Conservation (phyloP, 129 eudicot genomes). For the Escallonia rubra region DNA sequence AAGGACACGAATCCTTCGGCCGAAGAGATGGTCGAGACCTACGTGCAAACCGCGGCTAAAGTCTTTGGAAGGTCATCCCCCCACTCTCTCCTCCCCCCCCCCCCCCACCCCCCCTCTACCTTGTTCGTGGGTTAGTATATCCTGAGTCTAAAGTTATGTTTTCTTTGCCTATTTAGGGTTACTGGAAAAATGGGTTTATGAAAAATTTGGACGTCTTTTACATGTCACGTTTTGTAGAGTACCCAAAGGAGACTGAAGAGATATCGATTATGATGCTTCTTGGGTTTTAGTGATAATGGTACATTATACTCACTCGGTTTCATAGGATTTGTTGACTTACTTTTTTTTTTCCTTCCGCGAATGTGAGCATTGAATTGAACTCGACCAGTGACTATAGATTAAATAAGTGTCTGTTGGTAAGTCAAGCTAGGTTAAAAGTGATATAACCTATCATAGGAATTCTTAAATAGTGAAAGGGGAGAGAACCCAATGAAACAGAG, state of each 20-base stretch:
- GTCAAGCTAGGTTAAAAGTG: too few species aligned
- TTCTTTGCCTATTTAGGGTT: not conserved
- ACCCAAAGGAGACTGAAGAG: not conserved
- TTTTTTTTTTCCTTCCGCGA: too few species aligned
- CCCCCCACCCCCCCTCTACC: not conserved
- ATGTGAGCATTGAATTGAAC: too few species aligned
- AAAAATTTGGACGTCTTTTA: too few species aligned
- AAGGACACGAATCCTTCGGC: slow-evolving; percentile 47
- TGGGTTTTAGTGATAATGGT: not conserved
- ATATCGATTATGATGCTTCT: not conserved
- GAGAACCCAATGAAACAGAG: too few species aligned
- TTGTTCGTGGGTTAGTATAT: too few species aligned
- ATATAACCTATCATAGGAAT: too few species aligned
- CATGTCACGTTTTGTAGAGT: not conserved
- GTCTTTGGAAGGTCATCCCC: slow-evolving; percentile 73
- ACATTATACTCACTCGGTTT: not conserved
- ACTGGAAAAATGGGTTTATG: not conserved
- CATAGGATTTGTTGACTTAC: too few species aligned
- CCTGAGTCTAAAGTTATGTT: not conserved
- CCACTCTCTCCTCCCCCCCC: not conserved
- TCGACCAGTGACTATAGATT: too few species aligned
- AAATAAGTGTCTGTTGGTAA: too few species aligned
- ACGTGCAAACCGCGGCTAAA: slow-evolving; percentile 69
- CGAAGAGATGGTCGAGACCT: slow-evolving; percentile 69
- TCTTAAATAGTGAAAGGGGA: too few species aligned